These are phyloP conservation scores for Phytophthora pseudosyringae DNA, from an alignment of 352 stramenopile genomes.

Conservation along the genomic window DNA sequence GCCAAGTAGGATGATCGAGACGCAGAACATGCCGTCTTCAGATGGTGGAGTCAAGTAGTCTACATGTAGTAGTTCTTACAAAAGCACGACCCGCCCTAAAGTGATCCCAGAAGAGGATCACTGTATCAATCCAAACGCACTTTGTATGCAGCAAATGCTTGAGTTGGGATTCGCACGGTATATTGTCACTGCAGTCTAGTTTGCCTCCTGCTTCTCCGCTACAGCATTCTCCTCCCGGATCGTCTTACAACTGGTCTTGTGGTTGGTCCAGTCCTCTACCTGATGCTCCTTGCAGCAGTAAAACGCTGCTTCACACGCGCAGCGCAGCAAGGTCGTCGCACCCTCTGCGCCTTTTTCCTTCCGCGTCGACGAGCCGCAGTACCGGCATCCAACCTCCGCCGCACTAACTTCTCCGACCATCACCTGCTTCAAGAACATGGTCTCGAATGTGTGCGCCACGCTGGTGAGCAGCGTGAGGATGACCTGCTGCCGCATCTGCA, in stretches of 20 bases:
- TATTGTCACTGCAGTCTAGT: slow-evolving; percentile 19
- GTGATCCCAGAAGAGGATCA: neutral
- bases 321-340: slow-evolving; percentile 55
- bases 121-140: neutral
- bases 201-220: slow-evolving; percentile 14
- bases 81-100: neutral
- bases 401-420: slow-evolving; percentile 72
- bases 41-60: neutral
- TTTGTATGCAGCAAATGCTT: neutral
- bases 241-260: slow-evolving; percentile 79
- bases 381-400: slow-evolving; percentile 70
- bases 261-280: slow-evolving; percentile 81
- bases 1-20: neutral
- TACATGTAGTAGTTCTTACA: slow-evolving; percentile 3
- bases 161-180: neutral
- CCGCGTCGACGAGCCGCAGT: slow-evolving; percentile 61
- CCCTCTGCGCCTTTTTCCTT: slow-evolving; percentile 16
- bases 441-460: slow-evolving; percentile 85
- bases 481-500: slow-evolving; percentile 88
- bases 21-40: slow-evolving; percentile 5
- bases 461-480: slow-evolving; percentile 85
- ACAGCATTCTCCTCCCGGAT: slow-evolving; percentile 52
- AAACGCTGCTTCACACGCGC: slow-evolving; percentile 76
- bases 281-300: slow-evolving; percentile 89
- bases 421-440: slow-evolving; percentile 77